phyloP scores from a whole-genome alignment of 208 protist species.

The Angomonas ambiguus region DNA sequence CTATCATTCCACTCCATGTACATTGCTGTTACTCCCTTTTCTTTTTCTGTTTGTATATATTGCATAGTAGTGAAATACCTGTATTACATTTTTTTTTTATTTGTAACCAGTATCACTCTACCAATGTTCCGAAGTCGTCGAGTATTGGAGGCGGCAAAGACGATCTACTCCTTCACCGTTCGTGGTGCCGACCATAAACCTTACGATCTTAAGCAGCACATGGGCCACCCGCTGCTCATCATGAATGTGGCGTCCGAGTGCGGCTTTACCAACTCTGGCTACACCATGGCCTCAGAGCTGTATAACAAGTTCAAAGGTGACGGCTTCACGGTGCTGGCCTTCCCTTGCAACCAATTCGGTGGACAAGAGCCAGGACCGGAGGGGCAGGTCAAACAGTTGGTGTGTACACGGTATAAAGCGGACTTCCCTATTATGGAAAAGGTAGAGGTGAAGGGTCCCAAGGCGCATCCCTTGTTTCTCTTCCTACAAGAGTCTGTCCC shows the following conservation, averaged over 20 bases:
- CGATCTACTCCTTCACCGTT: constrained; percentile 83
- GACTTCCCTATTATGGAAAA: constrained; percentile 90
- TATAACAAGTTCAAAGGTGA: constrained; percentile 84
- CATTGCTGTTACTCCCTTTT: neutral
- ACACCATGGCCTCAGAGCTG: constrained; percentile 68
- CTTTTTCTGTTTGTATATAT: too few relatives aligned
- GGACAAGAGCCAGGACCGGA: constrained; percentile 78
- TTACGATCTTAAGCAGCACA: constrained; percentile 85
- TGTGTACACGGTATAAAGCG: constrained; percentile 51
- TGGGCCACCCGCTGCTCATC: constrained; percentile 86
- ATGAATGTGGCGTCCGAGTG: constrained; percentile 92
- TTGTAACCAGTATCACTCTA: too few relatives aligned
- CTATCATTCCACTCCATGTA: neutral
- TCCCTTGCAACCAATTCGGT: constrained; percentile 92
- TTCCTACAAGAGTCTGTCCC: constrained; percentile 71
- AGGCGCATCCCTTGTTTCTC: constrained; percentile 72
- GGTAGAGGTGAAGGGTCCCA: constrained; percentile 85
- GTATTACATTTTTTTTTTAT: too few relatives aligned
- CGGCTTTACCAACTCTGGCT: constrained; percentile 82
- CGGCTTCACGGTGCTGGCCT: constrained; percentile 89
- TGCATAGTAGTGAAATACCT: too few relatives aligned
- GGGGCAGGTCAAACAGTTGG: constrained; percentile 72
- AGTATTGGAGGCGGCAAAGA: neutral
- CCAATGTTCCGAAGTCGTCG: neutral
- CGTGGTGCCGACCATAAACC: constrained; percentile 57